Percentiles rank a stretch among this genome's conserved stretches.
Conservation (phyloP, 2,329 filamentous ascomycete species). For the Cytospora piceae region DNA sequence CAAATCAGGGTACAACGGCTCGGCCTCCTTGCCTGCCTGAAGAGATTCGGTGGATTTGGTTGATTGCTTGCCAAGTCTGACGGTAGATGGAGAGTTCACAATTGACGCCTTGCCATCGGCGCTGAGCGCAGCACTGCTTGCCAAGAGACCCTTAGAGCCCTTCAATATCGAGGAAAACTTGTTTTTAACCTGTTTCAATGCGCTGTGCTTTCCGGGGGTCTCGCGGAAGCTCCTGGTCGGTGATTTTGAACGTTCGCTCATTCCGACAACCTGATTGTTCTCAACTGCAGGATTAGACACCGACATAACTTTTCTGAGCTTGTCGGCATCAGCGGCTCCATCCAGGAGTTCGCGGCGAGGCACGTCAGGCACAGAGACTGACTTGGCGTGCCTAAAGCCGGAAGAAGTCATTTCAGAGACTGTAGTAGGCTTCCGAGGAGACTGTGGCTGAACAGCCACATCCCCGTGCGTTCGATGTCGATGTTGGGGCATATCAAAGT, state of each 20-base stretch:
- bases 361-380: conserved; percentile 63
- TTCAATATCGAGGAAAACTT: conserved; percentile 90
- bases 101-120: conserved; percentile 64
- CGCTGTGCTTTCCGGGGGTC: conserved; percentile 56
- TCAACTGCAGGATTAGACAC: conserved; percentile 60
- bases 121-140: conserved; percentile 70
- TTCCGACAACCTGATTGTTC: conserved; percentile 43
- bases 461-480: conserved; percentile 39
- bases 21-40: conserved; percentile 36
- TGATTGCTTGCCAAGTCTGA: conserved; percentile 49
- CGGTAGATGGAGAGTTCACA: conserved; percentile 55
- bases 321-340: conserved; percentile 36
- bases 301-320: conserved; percentile 56
- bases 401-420: conserved; percentile 39
- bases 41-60: conserved; percentile 56
- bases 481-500: conserved; percentile 50
- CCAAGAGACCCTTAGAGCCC: conserved; percentile 83
- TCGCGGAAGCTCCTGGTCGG: conserved; percentile 64
- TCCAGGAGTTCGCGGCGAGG: conserved; percentile 35
- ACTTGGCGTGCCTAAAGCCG: conserved; percentile 60
- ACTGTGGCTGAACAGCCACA: conserved; percentile 36
- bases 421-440: conserved; percentile 42
- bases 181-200: conserved; percentile 85
- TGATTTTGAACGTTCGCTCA: conserved; percentile 54
- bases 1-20: conserved; percentile 52